These are phyloP conservation scores for Flagelloscypha sp. DNA, from an alignment of 768 basidiomycete genomes.

Conservation along the genomic window DNA sequence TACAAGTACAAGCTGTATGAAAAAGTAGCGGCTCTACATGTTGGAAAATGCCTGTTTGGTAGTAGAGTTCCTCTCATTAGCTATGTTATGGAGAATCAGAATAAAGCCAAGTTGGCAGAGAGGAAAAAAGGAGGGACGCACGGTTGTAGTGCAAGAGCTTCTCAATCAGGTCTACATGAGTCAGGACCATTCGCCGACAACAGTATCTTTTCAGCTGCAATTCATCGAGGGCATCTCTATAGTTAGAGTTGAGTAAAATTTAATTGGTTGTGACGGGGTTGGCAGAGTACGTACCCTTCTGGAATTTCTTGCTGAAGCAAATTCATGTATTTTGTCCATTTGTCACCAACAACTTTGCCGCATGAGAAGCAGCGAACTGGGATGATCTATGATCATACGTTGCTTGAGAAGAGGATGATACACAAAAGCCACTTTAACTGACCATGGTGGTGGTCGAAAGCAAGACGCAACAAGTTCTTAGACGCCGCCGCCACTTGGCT, in stretches of 20 bases:
- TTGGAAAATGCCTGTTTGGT: no score
- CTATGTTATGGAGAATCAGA: no score
- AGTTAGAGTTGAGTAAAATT: conserved; percentile 3
- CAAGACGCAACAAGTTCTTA: no score
- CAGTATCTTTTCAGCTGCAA: conserved; percentile 90
- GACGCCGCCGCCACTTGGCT: no score
- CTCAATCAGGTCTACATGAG: conserved; percentile 96
- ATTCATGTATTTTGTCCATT: conserved; percentile 86
- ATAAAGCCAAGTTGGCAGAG: no score
- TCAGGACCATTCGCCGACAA: conserved; percentile 94
- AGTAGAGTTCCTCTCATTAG: no score
- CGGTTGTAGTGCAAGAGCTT: conserved; percentile 95
- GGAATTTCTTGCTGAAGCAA: conserved; percentile 71
- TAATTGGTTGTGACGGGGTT: neutral
- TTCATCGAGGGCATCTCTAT: conserved; percentile 82
- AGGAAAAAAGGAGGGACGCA: conserved; percentile 29
- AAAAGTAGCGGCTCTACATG: no score
- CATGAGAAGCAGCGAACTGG: conserved; percentile 95
- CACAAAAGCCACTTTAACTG: no score
- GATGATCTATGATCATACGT: conserved; percentile 76
- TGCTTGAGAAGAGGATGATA: neutral
- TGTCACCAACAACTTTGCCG: conserved; percentile 95
- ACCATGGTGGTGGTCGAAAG: no score
- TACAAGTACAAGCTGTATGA: no score
- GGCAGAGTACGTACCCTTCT: conserved; percentile 66